These are phyloP conservation scores for Morella rubra DNA, from an alignment of 306 rosid species.

Conservation along the genomic window DNA sequence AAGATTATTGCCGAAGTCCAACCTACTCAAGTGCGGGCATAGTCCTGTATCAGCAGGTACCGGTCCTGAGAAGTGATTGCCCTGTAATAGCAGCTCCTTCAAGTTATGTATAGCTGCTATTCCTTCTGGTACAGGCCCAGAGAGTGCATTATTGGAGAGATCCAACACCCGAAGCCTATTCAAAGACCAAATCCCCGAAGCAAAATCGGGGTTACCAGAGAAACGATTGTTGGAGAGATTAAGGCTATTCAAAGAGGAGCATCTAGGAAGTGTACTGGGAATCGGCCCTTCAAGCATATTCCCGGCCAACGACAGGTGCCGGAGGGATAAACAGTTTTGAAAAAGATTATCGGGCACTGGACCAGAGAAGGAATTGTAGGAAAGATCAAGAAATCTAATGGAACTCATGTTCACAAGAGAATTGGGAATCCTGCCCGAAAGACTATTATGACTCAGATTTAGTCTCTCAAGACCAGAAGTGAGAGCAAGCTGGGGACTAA, in stretches of 20 bases:
- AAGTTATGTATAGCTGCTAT: slow-evolving; percentile 66
- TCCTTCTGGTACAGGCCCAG: slow-evolving; percentile 59
- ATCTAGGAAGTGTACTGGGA: slow-evolving; percentile 56
- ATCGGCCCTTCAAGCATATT: slow-evolving; percentile 64
- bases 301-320: slow-evolving; percentile 52
- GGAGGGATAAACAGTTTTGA: slow-evolving; percentile 46
- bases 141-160: slow-evolving; percentile 68
- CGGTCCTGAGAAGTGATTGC: slow-evolving; percentile 68
- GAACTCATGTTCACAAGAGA: slow-evolving; percentile 55
- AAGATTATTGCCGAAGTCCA: slow-evolving; percentile 61
- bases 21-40: slow-evolving; percentile 53
- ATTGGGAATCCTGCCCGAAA: slow-evolving; percentile 56
- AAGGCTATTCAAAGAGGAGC: slow-evolving; percentile 56
- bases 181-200: slow-evolving; percentile 56
- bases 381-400: slow-evolving; percentile 63
- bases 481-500: slow-evolving; percentile 56
- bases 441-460: slow-evolving; percentile 62
- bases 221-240: slow-evolving; percentile 64
- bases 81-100: slow-evolving; percentile 52
- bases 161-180: slow-evolving; percentile 65
- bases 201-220: slow-evolving; percentile 52
- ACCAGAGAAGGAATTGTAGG: slow-evolving; percentile 66
- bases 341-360: slow-evolving; percentile 50
- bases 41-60: slow-evolving; percentile 71
- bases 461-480: slow-evolving; percentile 45